phyloP scores from a whole-genome alignment of 1,284 basidiomycete genomes.

The Ceratorhiza oryzae-sativae region DNA sequence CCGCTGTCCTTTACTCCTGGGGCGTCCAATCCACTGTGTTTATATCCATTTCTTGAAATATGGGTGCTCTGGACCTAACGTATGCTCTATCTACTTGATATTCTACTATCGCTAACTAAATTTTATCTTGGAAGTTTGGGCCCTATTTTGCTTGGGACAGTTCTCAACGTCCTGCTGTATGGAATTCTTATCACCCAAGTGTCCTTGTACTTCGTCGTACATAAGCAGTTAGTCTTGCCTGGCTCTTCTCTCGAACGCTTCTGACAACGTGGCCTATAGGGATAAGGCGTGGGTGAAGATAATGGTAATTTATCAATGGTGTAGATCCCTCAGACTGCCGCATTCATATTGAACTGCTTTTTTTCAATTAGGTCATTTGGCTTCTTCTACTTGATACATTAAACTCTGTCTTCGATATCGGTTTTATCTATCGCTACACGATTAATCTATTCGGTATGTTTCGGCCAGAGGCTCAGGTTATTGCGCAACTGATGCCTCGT shows the following conservation, averaged over 20 bases:
- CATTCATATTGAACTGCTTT: neutral
- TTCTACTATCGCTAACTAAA: neutral
- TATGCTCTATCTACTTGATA: neutral
- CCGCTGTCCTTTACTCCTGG: too few relatives aligned
- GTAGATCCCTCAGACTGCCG: neutral
- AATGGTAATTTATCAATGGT: neutral
- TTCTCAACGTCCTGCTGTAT: conserved; percentile 24
- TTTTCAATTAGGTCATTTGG: conserved; percentile 10
- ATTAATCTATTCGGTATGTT: conserved; percentile 28
- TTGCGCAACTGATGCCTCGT: neutral
- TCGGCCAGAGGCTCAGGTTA: neutral
- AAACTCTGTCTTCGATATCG: conserved; percentile 16
- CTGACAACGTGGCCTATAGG: neutral
- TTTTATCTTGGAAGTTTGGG: conserved; percentile 17
- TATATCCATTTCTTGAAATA: too few relatives aligned
- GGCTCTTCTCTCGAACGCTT: neutral
- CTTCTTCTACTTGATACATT: conserved; percentile 23
- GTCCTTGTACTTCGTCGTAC: neutral
- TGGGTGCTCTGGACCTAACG: conserved; percentile 9
- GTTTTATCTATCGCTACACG: conserved; percentile 27
- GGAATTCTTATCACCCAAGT: conserved; percentile 21
- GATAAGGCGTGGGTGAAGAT: conserved; percentile 18
- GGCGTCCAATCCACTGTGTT: too few relatives aligned
- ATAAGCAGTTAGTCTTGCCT: neutral
- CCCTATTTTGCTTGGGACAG: conserved; percentile 17